A percentile compares a stretch with the other conserved stretches of the same genome.
Evolutionary conservation across 208 protist species (phyloP).

Genomic region (Trichomonas tenax): DNA sequence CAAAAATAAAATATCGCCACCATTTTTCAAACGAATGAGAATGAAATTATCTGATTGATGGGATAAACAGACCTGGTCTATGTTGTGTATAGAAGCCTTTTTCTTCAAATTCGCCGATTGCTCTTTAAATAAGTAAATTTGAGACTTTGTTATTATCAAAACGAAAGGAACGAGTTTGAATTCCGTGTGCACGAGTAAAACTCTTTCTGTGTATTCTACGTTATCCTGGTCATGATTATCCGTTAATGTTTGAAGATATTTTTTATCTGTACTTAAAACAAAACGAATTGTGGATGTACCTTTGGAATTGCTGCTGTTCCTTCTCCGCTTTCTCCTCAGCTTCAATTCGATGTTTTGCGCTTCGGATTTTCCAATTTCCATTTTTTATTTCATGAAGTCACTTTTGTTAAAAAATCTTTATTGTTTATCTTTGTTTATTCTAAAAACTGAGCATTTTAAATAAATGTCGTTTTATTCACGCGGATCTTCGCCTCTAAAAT

Average conservation of each 20-base stretch:
- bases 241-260: neutral
- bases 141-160: neutral
- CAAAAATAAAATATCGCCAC: neutral
- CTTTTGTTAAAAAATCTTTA: too few relatives aligned
- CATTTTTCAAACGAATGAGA: neutral
- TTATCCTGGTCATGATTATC: neutral
- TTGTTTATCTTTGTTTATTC: too few relatives aligned
- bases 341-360: neutral
- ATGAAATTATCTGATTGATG: conserved; percentile 21
- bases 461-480: too few relatives aligned
- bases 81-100: neutral
- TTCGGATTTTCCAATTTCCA: too few relatives aligned
- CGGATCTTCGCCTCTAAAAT: too few relatives aligned
- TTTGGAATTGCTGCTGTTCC: neutral
- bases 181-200: neutral
- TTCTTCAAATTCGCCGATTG: neutral
- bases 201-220: neutral
- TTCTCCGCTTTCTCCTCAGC: neutral
- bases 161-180: neutral
- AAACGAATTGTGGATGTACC: neutral
- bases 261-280: neutral
- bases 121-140: neutral
- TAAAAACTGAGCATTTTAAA: too few relatives aligned
- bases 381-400: too few relatives aligned
- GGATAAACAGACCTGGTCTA: neutral